These are phyloP conservation scores for Hanseniaspora taiwanica DNA, from an alignment of 805 yeast species.

Conservation along the genomic window DNA sequence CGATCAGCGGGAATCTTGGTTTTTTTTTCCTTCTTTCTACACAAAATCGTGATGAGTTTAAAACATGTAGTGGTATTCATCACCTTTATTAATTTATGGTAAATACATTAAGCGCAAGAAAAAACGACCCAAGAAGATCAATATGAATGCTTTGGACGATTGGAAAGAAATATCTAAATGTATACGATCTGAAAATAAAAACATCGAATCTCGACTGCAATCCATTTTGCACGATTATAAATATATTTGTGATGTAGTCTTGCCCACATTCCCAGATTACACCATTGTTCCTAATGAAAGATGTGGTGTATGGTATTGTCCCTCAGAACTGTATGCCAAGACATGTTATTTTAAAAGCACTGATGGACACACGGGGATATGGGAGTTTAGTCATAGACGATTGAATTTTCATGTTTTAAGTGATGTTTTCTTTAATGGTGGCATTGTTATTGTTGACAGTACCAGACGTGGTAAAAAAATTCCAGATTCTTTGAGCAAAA, in stretches of 20 bases:
- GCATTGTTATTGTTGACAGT: slow-evolving; percentile 61
- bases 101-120: too few species aligned
- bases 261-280: slow-evolving; percentile 24
- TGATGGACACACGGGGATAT: slow-evolving; percentile 75
- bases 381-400: slow-evolving; percentile 67
- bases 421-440: slow-evolving; percentile 28
- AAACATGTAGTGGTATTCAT: too few species aligned
- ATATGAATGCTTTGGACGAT: background rate
- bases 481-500: slow-evolving; percentile 80
- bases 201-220: slow-evolving; percentile 47
- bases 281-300: slow-evolving; percentile 65
- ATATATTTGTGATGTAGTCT: slow-evolving; percentile 29
- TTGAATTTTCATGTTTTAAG: slow-evolving; percentile 61
- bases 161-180: slow-evolving; percentile 23
- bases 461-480: slow-evolving; percentile 73
- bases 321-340: slow-evolving; percentile 26
- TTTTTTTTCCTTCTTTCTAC: background rate
- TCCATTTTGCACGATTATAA: slow-evolving; percentile 55
- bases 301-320: slow-evolving; percentile 79
- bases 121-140: too few species aligned
- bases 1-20: background rate
- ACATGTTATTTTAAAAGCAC: slow-evolving; percentile 77
- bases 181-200: slow-evolving; percentile 36
- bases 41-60: too few species aligned
- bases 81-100: too few species aligned